Evolutionary conservation across 2,329 filamentous ascomycete genomes (phyloP), one percentile per base, ranked within the genome.

Genomic region (Trichoderma aggressivum): DNA sequence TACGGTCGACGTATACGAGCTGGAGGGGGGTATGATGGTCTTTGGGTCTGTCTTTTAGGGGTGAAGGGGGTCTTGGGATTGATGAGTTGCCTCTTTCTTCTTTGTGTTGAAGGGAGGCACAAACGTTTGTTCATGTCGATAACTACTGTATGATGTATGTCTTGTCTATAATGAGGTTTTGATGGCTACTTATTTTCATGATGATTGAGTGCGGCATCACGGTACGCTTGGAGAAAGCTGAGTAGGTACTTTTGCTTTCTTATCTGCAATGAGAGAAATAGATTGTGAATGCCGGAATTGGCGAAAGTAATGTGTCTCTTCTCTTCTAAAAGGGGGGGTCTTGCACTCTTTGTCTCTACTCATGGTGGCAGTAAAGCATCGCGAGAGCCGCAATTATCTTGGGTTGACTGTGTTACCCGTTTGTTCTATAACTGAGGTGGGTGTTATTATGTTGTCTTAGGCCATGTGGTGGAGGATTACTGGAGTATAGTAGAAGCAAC

Each of bases 131-230:
- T 60, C 64, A 70, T 71, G 65, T 59, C 47, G 32, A 21, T 66
- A 61, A 30, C 56, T 72, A n/a, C 53, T 74, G 72, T 75, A 74
- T 58, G 73, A 74, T 74, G 73, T 69, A 64, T 72, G 65, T 68
- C 65, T 64, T 61, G 65, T 69, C 50, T 71, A 60, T 70, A 68
- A 73, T 71, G 70, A 65, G 24, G 59, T 60, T 69, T 65, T 65
- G 63, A 62, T 71, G 70, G 39, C 50, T 58, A 34, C 53, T 65
- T 56, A 32, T 59, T n/a, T 18, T 53, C 21, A 43, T n/a, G 59
- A 68, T 64, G 47, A 59, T 21, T 26, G 34, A n/a, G 5, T 28
- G 39, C 28, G 30, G 58, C 50, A 61, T 61, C 18, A 32, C 30
- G 28, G 65, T 59, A 50, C 21, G 65, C 24, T 21, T 7, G 7